Evolutionary conservation across 1,284 basidiomycete species (phyloP).

Genomic region (Cutaneotrichosporon cavernicola): DNA sequence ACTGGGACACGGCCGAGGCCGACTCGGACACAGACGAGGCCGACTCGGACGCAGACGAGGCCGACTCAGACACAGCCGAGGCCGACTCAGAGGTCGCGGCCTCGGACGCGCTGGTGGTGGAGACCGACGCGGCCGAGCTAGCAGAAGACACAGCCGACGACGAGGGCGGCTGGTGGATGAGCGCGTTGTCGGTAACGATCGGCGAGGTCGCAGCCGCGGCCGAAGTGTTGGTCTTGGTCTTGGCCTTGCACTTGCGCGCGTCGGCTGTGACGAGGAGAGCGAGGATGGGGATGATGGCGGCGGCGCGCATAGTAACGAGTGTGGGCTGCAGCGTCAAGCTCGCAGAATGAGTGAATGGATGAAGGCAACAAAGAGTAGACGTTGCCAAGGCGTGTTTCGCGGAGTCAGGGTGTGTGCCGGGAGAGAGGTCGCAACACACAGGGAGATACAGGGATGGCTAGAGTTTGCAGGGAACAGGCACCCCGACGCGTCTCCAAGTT

Average conservation of each 20-base stretch:
- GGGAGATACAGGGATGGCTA: no score
- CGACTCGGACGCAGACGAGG: background rate
- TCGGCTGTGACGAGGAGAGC: slow-evolving; percentile 6
- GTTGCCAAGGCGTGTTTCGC: no score
- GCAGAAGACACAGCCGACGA: background rate
- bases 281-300: slow-evolving; percentile 1
- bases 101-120: no score
- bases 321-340: slow-evolving; percentile 3
- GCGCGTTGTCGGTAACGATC: background rate
- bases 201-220: background rate
- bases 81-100: no score
- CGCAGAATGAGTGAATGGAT: background rate
- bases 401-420: no score
- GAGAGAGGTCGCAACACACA: no score
- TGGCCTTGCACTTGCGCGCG: slow-evolving; percentile 7
- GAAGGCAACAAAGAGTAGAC: background rate
- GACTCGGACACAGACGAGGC: no score
- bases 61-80: no score
- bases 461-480: no score
- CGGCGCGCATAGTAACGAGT: slow-evolving; percentile 9
- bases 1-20: background rate
- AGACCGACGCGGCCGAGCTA: no score
- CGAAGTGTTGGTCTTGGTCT: background rate
- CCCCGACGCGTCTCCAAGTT: no score
- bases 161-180: slow-evolving; percentile 2